Evolutionary conservation across 306 rosid species (phyloP), one percentile per base, ranked within the genome.

Genomic region (Leucaena leucocephala): DNA sequence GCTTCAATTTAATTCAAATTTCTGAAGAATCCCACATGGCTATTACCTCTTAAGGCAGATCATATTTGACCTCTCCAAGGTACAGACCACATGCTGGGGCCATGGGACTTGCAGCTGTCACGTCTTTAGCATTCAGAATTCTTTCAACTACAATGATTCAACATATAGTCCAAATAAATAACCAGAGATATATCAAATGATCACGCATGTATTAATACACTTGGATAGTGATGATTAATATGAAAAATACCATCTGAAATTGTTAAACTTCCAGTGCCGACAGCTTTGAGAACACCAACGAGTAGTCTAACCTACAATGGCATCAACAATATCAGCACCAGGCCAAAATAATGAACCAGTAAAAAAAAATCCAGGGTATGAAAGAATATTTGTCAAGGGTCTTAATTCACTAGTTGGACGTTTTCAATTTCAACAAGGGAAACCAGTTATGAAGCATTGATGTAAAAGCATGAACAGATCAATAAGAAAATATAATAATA

Each of bases 31-130:
- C 69, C 54, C 38, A 71, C 22, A 72, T 22, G 74, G 69, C 75
- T 69, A 63, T 39, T 34, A 72, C 46, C 79, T 78, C 73, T 54
- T 54, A 82, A 8, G 94, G 91, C 68, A 89, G 82, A 78, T 95
- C 94, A 59, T 91, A 95, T 74, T 85, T 91, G 52, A 95, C 99
- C 68, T 83, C 93, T 68, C 91, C 98, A 36, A 95, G 92, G 80
- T 90, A 92, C 19, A 95, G 96, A 76, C 99, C 99, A 36, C 88
- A 88, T 2, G 96, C 85, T 1, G 99, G 99, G n/a, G 99, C 99
- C 99, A 95, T 95, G 36, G 98, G 95, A 86, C 97, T 90, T 49
- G 98, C 74, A 54, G 97, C 92, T 35, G 87, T 85, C 74, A 95
- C 89, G 22, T 59, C 62, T 90, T 86, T 95, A 6, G 98, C 98